Evolutionary conservation across 2,329 filamentous ascomycete species (phyloP).

Genomic region (Trichoderma arundinaceum): DNA sequence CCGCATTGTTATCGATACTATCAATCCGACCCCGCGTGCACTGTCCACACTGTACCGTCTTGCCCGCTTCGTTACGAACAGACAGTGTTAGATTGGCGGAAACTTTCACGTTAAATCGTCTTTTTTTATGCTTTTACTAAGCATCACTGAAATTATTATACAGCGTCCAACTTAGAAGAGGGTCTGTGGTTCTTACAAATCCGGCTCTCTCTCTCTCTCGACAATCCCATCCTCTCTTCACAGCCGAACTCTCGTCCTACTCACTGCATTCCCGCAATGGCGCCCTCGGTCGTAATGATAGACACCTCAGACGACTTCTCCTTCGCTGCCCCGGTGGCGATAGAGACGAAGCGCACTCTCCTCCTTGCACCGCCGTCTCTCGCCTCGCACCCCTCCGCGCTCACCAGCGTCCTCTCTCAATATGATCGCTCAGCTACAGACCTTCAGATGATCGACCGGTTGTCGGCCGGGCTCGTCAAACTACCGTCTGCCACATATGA

Average conservation of each 20-base stretch:
- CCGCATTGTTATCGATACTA: conserved; percentile 30
- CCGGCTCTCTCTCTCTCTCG: conserved; percentile 1
- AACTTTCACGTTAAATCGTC: background rate
- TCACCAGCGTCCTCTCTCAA: conserved; percentile 71
- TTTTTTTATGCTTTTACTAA: conserved; percentile 30
- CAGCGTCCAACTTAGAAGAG: conserved; percentile 10
- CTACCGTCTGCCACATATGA: conserved; percentile 82
- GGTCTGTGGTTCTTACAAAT: conserved; percentile 26
- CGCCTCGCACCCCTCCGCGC: conserved; percentile 79
- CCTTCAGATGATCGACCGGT: conserved; percentile 96
- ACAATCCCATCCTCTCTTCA: conserved; percentile 1
- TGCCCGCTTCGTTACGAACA: background rate
- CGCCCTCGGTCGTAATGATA: conserved; percentile 59
- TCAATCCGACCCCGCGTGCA: conserved; percentile 19
- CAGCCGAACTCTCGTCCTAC: background rate
- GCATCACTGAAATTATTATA: conserved; percentile 25
- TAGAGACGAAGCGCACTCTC: conserved; percentile 64
- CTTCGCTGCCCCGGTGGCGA: conserved; percentile 40
- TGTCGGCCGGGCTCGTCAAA: conserved; percentile 78
- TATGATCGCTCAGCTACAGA: conserved; percentile 81
- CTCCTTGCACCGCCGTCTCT: conserved; percentile 90
- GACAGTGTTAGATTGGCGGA: conserved; percentile 11
- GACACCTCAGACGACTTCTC: conserved; percentile 61
- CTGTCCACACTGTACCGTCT: conserved; percentile 5
- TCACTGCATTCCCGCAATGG: conserved; percentile 46